Percentiles rank a stretch among this genome's conserved stretches.
Evolutionary conservation across 176 grass and related monocot species (phyloP).

Genomic region (Pontederia crassipes): DNA sequence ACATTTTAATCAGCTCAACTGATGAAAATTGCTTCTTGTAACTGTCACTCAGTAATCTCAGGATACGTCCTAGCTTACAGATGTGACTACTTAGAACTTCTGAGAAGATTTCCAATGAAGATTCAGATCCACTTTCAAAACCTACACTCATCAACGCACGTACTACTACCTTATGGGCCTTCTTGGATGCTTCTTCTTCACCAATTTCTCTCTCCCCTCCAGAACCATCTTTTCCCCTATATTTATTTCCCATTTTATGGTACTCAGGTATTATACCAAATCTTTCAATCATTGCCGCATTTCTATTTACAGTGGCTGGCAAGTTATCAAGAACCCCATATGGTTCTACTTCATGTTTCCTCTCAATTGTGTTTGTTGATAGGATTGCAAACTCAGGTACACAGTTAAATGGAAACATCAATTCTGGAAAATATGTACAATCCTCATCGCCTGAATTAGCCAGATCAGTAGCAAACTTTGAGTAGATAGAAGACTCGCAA

Average conservation of each 20-base stretch:
- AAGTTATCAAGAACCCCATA: slow-evolving; percentile 92
- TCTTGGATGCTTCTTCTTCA: slow-evolving; percentile 59
- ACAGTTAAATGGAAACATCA: slow-evolving; percentile 78
- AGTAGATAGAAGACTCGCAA: slow-evolving; percentile 40
- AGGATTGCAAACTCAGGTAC: slow-evolving; percentile 81
- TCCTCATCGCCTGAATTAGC: slow-evolving; percentile 54
- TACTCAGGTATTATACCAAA: slow-evolving; percentile 97
- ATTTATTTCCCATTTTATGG: slow-evolving; percentile 88
- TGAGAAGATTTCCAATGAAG: slow-evolving; percentile 63
- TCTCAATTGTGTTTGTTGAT: slow-evolving; percentile 30
- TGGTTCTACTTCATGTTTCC: slow-evolving; percentile 50
- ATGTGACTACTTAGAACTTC: slow-evolving; percentile 68
- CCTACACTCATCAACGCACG: slow-evolving; percentile 31
- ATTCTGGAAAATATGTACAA: slow-evolving; percentile 60
- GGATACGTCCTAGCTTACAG: slow-evolving; percentile 52
- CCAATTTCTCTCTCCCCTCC: slow-evolving; percentile 62
- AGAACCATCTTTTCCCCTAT: slow-evolving; percentile 71
- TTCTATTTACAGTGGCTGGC: slow-evolving; percentile 61
- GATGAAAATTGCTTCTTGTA: slow-evolving; percentile 90
- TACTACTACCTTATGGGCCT: slow-evolving; percentile 49
- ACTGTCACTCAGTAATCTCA: slow-evolving; percentile 80
- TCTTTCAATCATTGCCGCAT: slow-evolving; percentile 91
- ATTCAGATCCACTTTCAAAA: slow-evolving; percentile 61
- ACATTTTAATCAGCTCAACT: slow-evolving; percentile 92
- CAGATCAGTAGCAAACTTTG: slow-evolving; percentile 43